These are phyloP conservation scores for Lolium perenne DNA, from an alignment of 176 grass and related monocot genomes.

Conservation along the genomic window DNA sequence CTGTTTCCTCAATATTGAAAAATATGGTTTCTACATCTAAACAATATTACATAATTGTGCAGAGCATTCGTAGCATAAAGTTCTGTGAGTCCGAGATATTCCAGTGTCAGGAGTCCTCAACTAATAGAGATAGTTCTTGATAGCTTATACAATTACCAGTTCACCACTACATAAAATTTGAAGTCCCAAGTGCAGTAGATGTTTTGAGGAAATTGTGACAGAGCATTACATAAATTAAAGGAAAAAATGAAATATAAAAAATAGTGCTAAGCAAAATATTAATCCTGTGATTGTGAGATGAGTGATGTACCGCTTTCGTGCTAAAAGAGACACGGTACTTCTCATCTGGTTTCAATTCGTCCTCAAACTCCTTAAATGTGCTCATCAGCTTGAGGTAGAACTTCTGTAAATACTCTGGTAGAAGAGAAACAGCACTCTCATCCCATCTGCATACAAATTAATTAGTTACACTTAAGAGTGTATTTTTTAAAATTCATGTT, in stretches of 20 bases:
- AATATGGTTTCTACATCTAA: slow-evolving; percentile 16
- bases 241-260: neutral
- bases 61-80: neutral
- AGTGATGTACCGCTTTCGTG: slow-evolving; percentile 25
- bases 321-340: slow-evolving; percentile 36
- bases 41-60: slow-evolving; percentile 4
- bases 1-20: neutral
- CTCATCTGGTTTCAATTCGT: slow-evolving; percentile 29
- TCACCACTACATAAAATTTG: neutral
- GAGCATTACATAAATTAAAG: neutral
- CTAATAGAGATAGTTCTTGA: neutral
- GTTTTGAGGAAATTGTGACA: neutral
- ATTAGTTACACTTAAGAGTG: neutral
- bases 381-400: slow-evolving; percentile 33
- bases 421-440: neutral
- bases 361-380: slow-evolving; percentile 30
- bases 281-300: neutral
- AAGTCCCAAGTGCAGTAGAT: neutral
- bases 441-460: slow-evolving; percentile 47
- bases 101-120: neutral
- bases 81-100: neutral
- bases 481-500: neutral
- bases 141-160: neutral
- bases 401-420: slow-evolving; percentile 42
- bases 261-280: neutral